Base-by-base conservation (phyloP, 176 grass and related monocot genomes). In the Musa schizocarpa region DNA sequence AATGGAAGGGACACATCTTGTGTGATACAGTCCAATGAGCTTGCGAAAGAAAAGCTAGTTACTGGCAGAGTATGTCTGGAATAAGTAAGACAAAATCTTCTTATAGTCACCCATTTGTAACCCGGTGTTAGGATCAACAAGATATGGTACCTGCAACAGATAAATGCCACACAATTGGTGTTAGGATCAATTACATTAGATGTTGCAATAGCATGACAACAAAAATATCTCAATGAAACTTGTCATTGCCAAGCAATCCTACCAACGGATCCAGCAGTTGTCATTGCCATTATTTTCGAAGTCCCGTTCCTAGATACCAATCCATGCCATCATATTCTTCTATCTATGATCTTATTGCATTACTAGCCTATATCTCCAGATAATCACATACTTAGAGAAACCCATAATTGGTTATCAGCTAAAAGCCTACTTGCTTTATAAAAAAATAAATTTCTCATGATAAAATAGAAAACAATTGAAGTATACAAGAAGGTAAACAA, bases 31-130 rank as follows among this genome's bases (percentile, higher is more conserved):
- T 61, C 57, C 4, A 61, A n/a, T 3, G 13, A 61, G 17, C 17
- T n/a, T 19, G 8, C 0, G 19, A 61, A 61, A 0, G 34, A 61
- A n/a, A 19, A 23, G 20, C 21, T 80, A 69, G 50, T 58, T 80
- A 53, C 75, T 78, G 27, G 16, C 13, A 17, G 83, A 84, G 73
- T 94, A 99, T 53, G 86, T 84, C 58, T 81, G 22, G 68, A 94
- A 99, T 63, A 99, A 88, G 82, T 99, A 84, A 21, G 78, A 48
- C 29, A 92, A 73, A 73, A 94, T 91, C 68, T 86, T 74, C 80
- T 83, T 99, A 29, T 92, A 79, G 64, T 99, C 84, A 19, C 80
- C 84, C 16, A 91, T 87, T 67, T 84, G 78, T 53, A 99, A 87
- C 58, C 86, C 82, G 0, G 88, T 94, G 69, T 94, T 94, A 9